These are phyloP conservation scores for Galeopsis tetrahit DNA, from an alignment of 257 asterid species.

Conservation along the genomic window DNA sequence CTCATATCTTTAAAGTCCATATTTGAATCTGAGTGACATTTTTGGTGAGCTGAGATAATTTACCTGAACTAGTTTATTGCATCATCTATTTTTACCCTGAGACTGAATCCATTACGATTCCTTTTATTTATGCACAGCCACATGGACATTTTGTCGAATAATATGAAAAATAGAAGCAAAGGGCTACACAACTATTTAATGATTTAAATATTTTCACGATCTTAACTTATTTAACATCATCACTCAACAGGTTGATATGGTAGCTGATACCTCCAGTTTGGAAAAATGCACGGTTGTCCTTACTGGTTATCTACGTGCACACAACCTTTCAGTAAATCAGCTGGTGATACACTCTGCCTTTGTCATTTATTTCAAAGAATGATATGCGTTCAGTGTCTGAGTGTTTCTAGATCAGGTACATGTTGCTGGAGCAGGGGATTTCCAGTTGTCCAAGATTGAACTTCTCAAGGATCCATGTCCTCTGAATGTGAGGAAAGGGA, in stretches of 20 bases:
- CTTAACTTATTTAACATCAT: constrained; percentile 3
- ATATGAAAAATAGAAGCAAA: neutral
- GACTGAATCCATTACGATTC: neutral
- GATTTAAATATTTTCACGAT: neutral
- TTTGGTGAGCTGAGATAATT: constrained; percentile 2
- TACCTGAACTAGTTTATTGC: constrained; percentile 1
- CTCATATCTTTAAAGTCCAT: neutral
- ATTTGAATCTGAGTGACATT: neutral
- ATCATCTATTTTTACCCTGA: neutral
- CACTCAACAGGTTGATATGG: constrained; percentile 63
- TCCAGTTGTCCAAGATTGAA: constrained; percentile 82
- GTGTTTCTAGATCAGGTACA: constrained; percentile 73
- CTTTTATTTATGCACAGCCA: neutral
- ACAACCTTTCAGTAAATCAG: constrained; percentile 80
- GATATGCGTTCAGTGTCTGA: constrained; percentile 37
- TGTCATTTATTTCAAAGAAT: constrained; percentile 24
- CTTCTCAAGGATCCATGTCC: constrained; percentile 85
- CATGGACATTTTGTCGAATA: neutral
- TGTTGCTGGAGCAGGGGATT: constrained; percentile 97
- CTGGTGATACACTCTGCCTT: constrained; percentile 62
- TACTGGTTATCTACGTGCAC: constrained; percentile 87
- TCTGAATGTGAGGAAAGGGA: constrained; percentile 65
- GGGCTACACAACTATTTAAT: neutral
- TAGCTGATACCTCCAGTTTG: constrained; percentile 48
- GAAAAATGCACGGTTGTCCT: constrained; percentile 74